phyloP scores from a whole-genome alignment of 805 yeast genomes.

The Kuraishia capsulata region DNA sequence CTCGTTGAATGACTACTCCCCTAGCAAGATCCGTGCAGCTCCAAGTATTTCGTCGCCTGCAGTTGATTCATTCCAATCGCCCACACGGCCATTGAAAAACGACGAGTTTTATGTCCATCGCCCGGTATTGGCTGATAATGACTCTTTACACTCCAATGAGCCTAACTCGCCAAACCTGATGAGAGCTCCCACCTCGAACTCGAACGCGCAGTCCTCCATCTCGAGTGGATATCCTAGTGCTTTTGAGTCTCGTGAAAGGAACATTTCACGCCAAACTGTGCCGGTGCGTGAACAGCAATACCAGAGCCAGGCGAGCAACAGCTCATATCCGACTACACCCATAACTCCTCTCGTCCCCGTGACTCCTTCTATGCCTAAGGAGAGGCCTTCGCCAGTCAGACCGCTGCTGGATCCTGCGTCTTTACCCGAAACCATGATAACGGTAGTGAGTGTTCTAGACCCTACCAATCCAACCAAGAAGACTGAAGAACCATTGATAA shows the following conservation, averaged over 20 bases:
- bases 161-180: neutral
- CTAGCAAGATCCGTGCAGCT: neutral
- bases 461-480: conserved; percentile 22
- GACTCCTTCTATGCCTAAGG: neutral
- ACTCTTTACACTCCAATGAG: neutral
- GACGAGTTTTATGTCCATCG: neutral
- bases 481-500: conserved; percentile 48
- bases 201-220: neutral
- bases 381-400: neutral
- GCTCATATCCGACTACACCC: neutral
- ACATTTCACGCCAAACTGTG: too few relatives aligned
- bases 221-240: neutral
- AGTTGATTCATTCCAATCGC: neutral
- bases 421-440: conserved; percentile 11
- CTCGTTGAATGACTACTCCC: neutral
- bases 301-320: neutral
- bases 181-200: neutral
- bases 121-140: neutral
- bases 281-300: neutral
- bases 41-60: neutral
- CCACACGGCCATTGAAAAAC: neutral
- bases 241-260: neutral
- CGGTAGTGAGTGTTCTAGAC: conserved; percentile 21
- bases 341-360: neutral
- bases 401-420: neutral